Conservation (phyloP, 148 eudicot genomes). For the Vaccinium myrtillus region DNA sequence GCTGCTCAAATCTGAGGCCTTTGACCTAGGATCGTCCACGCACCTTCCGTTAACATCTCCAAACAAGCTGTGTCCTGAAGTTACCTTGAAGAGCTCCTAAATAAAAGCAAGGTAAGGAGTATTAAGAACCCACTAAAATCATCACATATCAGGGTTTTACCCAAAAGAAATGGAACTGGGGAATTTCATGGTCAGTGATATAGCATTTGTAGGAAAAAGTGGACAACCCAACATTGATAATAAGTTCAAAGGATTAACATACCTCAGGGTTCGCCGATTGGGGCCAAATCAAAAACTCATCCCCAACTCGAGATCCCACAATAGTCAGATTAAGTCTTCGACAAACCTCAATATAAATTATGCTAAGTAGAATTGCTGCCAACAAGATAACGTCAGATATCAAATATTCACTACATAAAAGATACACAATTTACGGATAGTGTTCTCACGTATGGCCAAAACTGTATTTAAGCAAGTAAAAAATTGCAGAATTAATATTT, state of each 20-base stretch:
- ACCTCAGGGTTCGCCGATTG: constrained; percentile 82
- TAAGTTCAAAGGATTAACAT: constrained; percentile 18
- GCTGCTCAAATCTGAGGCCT: constrained; percentile 85
- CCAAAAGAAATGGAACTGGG: background rate
- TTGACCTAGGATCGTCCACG: constrained; percentile 78
- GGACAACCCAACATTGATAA: background rate
- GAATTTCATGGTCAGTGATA: background rate
- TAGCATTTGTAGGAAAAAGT: background rate
- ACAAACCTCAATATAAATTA: constrained; percentile 87
- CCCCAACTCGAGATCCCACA: constrained; percentile 93
- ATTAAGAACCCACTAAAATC: constrained; percentile 4
- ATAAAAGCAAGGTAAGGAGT: constrained; percentile 9
- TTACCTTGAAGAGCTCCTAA: constrained; percentile 85
- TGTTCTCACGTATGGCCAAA: background rate
- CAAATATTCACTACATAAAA: background rate
- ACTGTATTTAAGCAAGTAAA: constrained; percentile 6
- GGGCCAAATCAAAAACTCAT: constrained; percentile 96
- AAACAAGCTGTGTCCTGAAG: constrained; percentile 82
- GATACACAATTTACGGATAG: background rate
- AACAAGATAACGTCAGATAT: constrained; percentile 24
- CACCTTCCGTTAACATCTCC: constrained; percentile 84
- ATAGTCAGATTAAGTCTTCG: constrained; percentile 87
- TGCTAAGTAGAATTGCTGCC: constrained; percentile 85
- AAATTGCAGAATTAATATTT: constrained; percentile 21
- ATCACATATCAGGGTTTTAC: constrained; percentile 14